Conservation (phyloP, 2,329 filamentous ascomycete genomes). For the Tolypocladium pustulatum region DNA sequence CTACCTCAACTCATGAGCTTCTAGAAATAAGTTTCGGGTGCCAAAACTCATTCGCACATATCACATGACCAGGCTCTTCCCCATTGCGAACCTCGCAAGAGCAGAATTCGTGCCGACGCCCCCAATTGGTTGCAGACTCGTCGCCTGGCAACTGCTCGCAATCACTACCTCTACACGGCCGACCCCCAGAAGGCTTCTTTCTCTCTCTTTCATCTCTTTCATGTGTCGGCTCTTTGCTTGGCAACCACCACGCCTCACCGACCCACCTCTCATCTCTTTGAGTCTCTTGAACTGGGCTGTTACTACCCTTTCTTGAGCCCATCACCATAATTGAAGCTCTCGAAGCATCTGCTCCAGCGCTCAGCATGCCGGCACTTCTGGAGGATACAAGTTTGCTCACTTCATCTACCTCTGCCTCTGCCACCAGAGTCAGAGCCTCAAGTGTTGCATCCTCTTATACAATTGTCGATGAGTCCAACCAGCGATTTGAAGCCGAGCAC, state of each 20-base stretch:
- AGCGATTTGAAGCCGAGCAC: neutral
- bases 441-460: constrained; percentile 11
- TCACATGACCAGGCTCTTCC: neutral
- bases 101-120: too few species aligned
- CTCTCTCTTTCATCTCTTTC: too few species aligned
- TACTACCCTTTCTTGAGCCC: too few species aligned
- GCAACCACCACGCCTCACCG: too few species aligned
- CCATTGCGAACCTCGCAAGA: neutral
- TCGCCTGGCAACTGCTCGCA: neutral
- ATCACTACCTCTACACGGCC: neutral
- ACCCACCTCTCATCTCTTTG: too few species aligned
- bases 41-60: neutral
- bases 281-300: too few species aligned
- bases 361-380: neutral
- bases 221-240: neutral
- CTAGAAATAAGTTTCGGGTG: neutral
- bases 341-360: neutral
- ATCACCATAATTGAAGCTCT: too few species aligned
- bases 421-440: neutral
- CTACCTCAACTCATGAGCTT: too few species aligned
- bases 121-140: too few species aligned
- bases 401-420: neutral
- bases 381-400: neutral
- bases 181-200: neutral
- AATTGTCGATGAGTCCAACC: constrained; percentile 4